These are phyloP conservation scores for Acer yangbiense DNA, from an alignment of 345 rosid species.

Conservation along the genomic window DNA sequence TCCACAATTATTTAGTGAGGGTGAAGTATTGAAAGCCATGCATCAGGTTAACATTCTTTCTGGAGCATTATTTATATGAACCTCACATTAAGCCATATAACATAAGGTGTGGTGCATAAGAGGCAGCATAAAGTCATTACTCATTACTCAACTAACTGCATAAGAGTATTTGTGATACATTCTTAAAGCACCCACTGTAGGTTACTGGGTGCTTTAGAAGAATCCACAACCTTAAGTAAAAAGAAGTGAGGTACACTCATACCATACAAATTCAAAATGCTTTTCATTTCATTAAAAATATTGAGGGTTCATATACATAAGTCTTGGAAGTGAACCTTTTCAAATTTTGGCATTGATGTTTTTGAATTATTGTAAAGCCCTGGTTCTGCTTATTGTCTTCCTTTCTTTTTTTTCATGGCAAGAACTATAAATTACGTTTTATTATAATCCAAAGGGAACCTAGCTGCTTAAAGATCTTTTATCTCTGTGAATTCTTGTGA, in stretches of 20 bases:
- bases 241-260: not conserved
- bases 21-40: slow-evolving; percentile 58
- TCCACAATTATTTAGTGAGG: slow-evolving; percentile 49
- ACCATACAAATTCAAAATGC: not conserved
- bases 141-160: not conserved
- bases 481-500: not conserved
- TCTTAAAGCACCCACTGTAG: not conserved
- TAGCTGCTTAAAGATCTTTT: not conserved
- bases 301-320: not conserved
- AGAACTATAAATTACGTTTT: not conserved
- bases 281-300: not conserved
- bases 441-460: not conserved
- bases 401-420: not conserved
- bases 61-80: not conserved
- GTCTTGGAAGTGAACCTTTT: not conserved
- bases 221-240: not conserved
- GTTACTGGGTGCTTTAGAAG: not conserved
- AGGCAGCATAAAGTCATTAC: not conserved
- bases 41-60: slow-evolving; percentile 58
- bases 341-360: not conserved
- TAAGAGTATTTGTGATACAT: not conserved
- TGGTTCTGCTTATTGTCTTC: not conserved
- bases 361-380: not conserved
- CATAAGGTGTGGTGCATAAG: not conserved
- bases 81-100: not conserved